Percentiles rank a stretch among this genome's conserved stretches.
These are phyloP conservation scores for Quercus phellos DNA, from an alignment of 331 rosid genomes.

Conservation along the genomic window DNA sequence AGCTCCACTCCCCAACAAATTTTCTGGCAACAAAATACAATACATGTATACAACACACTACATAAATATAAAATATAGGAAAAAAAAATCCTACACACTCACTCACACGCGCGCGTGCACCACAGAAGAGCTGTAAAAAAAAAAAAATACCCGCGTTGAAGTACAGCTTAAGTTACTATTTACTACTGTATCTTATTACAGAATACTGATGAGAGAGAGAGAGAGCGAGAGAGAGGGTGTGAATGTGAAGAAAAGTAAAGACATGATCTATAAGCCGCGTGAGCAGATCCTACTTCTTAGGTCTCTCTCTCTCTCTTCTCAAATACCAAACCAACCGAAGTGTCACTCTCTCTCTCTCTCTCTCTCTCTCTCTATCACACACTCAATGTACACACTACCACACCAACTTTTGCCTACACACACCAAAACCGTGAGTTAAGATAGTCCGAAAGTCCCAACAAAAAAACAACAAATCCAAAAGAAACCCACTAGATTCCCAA, in stretches of 20 bases:
- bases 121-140: background rate
- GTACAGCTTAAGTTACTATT: too few relatives aligned
- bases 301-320: background rate
- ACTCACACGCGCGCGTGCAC: too few relatives aligned
- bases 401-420: background rate
- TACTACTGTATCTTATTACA: background rate
- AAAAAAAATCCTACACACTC: too few relatives aligned
- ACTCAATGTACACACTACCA: background rate
- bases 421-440: constrained; percentile 2
- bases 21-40: too few relatives aligned
- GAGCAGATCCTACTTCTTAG: constrained; percentile 32
- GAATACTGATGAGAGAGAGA: too few relatives aligned
- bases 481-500: background rate
- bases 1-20: too few relatives aligned
- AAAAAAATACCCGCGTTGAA: background rate
- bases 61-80: too few relatives aligned
- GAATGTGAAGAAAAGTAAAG: background rate
- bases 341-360: background rate
- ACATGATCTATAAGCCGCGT: constrained; percentile 36
- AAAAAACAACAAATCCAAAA: background rate
- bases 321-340: too few relatives aligned
- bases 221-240: background rate
- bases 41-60: too few relatives aligned
- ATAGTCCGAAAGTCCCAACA: background rate
- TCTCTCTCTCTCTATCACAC: background rate